Percentiles rank a stretch among this genome's conserved stretches.
Evolutionary conservation across 208 protist species (phyloP).

Genomic region (Novymonas esmeraldas): DNA sequence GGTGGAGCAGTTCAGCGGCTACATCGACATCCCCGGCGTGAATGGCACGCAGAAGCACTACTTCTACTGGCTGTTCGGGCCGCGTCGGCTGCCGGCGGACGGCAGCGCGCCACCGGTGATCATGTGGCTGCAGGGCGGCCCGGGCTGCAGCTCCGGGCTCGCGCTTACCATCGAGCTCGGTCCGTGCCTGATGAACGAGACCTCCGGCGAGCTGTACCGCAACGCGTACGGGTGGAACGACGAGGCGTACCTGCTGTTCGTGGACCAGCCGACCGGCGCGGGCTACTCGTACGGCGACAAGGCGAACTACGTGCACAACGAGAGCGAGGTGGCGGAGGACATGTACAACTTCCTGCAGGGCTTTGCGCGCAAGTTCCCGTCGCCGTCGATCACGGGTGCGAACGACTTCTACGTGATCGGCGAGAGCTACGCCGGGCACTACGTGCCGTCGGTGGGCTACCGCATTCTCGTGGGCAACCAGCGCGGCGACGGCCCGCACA

Average conservation of each 20-base stretch:
- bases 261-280: constrained; percentile 91
- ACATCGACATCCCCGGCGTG: constrained; percentile 67
- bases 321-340: constrained; percentile 77
- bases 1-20: constrained; percentile 75
- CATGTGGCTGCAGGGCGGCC: constrained; percentile 92
- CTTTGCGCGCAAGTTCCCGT: constrained; percentile 59
- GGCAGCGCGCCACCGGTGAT: constrained; percentile 63
- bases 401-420: constrained; percentile 84
- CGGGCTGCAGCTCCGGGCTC: constrained; percentile 81
- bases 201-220: constrained; percentile 38
- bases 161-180: constrained; percentile 80
- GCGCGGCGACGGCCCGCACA: constrained; percentile 28
- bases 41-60: constrained; percentile 51
- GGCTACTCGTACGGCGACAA: constrained; percentile 81
- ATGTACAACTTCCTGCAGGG: constrained; percentile 87
- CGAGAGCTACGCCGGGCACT: constrained; percentile 88
- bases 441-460: constrained; percentile 57
- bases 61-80: constrained; percentile 93
- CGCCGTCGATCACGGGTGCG: constrained; percentile 48
- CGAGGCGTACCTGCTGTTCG: constrained; percentile 85
- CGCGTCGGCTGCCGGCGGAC: constrained; percentile 41
- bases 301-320: constrained; percentile 67
- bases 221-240: constrained; percentile 87
- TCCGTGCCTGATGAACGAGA: constrained; percentile 76
- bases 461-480: constrained; percentile 52